A percentile compares a stretch with the other conserved stretches of the same genome.
Conservation (phyloP, 1,139 yeast species). For the Yamadazyma diddensiae region DNA sequence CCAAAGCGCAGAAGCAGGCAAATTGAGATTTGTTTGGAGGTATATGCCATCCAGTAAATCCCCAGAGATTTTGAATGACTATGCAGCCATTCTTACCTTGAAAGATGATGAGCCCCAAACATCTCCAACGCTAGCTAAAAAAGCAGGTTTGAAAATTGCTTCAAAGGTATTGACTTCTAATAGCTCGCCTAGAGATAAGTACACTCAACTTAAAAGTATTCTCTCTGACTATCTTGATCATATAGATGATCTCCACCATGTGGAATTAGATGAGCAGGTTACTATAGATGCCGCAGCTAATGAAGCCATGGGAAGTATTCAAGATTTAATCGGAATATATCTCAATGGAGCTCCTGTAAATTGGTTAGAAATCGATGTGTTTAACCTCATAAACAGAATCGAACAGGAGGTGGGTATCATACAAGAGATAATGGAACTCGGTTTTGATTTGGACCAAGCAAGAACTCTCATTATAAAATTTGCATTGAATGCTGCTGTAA, state of each 20-base stretch:
- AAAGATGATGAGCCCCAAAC: slow-evolving; percentile 1
- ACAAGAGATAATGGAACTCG: slow-evolving; percentile 28
- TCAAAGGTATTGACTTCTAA: slow-evolving; percentile 33
- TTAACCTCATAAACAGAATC: slow-evolving; percentile 32
- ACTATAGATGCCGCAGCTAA: slow-evolving; percentile 23
- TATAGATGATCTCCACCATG: slow-evolving; percentile 1
- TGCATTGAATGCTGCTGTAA: slow-evolving; percentile 39
- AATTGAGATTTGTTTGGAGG: slow-evolving; percentile 74
- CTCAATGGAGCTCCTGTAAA: slow-evolving; percentile 60
- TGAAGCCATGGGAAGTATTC: slow-evolving; percentile 31
- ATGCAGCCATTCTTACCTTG: slow-evolving; percentile 55
- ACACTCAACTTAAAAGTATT: slow-evolving; percentile 32
- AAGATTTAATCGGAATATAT: slow-evolving; percentile 51
- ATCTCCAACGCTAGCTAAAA: slow-evolving; percentile 7
- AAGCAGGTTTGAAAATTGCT: slow-evolving; percentile 46
- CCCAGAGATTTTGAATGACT: slow-evolving; percentile 52
- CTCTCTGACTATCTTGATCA: slow-evolving; percentile 50
- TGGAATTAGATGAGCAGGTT: slow-evolving; percentile 14
- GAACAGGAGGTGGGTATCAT: slow-evolving; percentile 36
- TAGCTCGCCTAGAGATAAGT: slow-evolving; percentile 12
- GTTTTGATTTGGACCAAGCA: slow-evolving; percentile 34
- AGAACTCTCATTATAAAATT: slow-evolving; percentile 42
- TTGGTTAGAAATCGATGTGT: slow-evolving; percentile 41
- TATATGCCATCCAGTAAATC: slow-evolving; percentile 38
- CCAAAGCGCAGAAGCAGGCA: slow-evolving; percentile 61